Base-by-base conservation (phyloP, 176 grass and related monocot species). In the Rhynchospora breviuscula region DNA sequence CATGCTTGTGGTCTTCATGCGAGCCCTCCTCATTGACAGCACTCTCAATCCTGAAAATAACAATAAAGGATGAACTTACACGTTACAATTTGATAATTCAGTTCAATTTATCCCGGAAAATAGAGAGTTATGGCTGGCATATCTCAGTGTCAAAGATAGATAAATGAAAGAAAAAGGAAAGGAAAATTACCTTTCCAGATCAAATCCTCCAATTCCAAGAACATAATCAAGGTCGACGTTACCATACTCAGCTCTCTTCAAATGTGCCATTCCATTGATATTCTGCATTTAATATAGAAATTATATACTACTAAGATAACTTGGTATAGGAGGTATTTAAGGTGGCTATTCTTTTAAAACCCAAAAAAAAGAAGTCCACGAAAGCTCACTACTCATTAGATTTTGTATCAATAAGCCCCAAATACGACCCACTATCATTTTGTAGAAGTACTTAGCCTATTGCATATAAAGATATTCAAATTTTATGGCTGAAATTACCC, bases 201-300 rank as follows among this genome's bases (percentile, higher is more conserved):
- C 96, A 85, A 98, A 98, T 71, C 96, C 96, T 91, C 96, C 96
- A 85, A 98, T 93, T 57, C 96, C 96, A 91, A 98, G 96, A 81
- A 95, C 96, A 89, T 98, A 98, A 89, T 98, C 93, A 72, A 98
- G 84, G 90, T 98, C 91, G 76, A 98, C 95, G 86, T 89, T 89
- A 66, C 95, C 92, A 86, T 95, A 93, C 69, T 95, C 84, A 31
- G 92, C 91, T 66, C 79, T 86, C 81, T 95, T 98, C 86, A 98
- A 80, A 95, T 95, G 79, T 79, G 93, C 96, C 96, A 98, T 95
- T 44, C 83, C 59, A 81, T 98, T 98, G 51, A 98, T 98, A 81
- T 89, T 88, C 96, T 98, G 88, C 52, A 85, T 85, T 78, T 29
- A 88, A 13, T 4, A 90, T 85, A 89, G 25, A 29, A 59, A 47